Evolutionary conservation across 2,329 filamentous ascomycete species (phyloP), one percentile per base, ranked within the genome.

Genomic region (Escovopsis weberi): DNA sequence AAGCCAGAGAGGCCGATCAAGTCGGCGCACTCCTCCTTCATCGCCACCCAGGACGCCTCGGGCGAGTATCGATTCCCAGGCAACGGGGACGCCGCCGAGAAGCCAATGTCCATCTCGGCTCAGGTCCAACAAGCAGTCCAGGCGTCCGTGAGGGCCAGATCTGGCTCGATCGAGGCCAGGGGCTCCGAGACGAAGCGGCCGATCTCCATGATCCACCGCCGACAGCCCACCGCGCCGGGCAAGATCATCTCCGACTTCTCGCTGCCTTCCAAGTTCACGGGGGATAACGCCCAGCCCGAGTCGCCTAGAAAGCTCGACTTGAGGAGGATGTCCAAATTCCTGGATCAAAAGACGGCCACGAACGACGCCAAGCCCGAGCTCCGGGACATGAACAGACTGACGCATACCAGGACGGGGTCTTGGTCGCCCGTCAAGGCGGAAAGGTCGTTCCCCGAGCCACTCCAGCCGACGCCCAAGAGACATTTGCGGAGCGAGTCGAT

Each of bases 271-370:
- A 39, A 54, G 8, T 56, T 57, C 46, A 53, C 55, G 5, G 51
- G 53, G 3, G 54, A 56, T 18, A 60, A 61, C 26, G 61, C 67
- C 1, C 65, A 68, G 45, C 63, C 72, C 4, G 55, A 66, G 4
- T 76, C 75, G 12, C 75, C 78, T 1, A 68, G 64, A 45, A 77
- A 79, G 51, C 59, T 79, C 18, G 68, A 78, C 50, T 57, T 70
- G 55, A 79, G 74, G 55, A 65, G 74, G 42, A 69, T 78, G 59
- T 79, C 75, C 2, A 66, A 59, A 43, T 80, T 80, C 49, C 49
- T 77, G 12, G 70, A 72, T 28, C 44, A 67, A 70, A 36, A 51
- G 61, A 19, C 28, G 28, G 4, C 28, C n/a, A 39, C 49, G 2
- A 43, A 45, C 26, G 44, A 43, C 23, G 53, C 37, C 38, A 58